Evolutionary conservation across 2,329 filamentous ascomycete genomes (phyloP), one percentile per base, ranked within the genome.

Genomic region (Ophiosphaerella korrae): DNA sequence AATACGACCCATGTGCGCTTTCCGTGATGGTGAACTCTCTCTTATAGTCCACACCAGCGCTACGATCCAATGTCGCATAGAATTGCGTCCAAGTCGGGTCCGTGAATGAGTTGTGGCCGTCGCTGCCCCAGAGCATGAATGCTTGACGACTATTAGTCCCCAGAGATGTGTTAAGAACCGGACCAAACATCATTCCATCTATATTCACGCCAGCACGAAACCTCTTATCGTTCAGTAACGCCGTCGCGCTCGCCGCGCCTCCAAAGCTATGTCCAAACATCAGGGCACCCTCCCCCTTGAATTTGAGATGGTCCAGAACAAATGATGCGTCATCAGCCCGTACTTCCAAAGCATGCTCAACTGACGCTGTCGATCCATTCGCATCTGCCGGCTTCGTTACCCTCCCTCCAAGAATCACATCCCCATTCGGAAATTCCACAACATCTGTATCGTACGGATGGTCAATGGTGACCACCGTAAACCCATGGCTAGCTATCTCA

Each of bases 381-480:
- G 41, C 40, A 1, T 42, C 41, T 7, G 41, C 40, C 1, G 57
- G 57, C 31, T 43, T 48, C 7, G 16, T 32, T 2, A 60, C 51
- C 7, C 41, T 21, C 1, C 52, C 52, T 7, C 57, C 57, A 26
- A 37, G 40, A 13, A 60, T 57, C 23, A 60, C 48, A 34, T 56
- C 50, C 12, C 57, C 78, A 50, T 80, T 66, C 0, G 78, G 76
- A 14, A 79, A 81, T 48, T 79, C 75, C 8, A 82, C 73, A 12
- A 78, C 63, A 1, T 63, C 50, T 0, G 74, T 71, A 38, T 82
- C 80, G 43, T 77, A 79, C 0, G 79, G 73, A 42, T 82, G 79
- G 46, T 82, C 80, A 16, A 82, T 64, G 0, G 77, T 71, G 26
- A 81, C 64, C 5, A 82, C 75, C 0, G 74, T 67, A 48, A 75